Base-by-base conservation (phyloP, 148 eudicot genomes). In the Persicaria maculosa region DNA sequence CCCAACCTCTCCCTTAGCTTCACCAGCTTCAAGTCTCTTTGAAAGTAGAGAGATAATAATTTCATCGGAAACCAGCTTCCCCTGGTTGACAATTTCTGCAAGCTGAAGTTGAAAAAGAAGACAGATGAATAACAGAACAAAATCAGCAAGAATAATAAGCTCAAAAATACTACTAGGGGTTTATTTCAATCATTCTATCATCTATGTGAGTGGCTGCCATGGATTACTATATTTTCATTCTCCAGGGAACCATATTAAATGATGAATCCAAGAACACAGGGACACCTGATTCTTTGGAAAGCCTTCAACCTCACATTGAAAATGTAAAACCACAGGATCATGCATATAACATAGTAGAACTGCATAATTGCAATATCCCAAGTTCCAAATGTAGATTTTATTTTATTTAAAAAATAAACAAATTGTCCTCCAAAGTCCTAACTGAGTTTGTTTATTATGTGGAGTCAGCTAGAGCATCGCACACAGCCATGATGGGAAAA, bases 31-130 rank as follows among this genome's bases (percentile, higher is more conserved):
- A 68, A 95, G 97, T 82, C 99, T 92, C 80, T 95, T 92, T 11
- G 97, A 95, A 69, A 95, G 84, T 76, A 95, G 81, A 74, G 77
- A 81, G 45, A 95, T 86, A 31, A 95, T 90, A 44, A 95, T 89
- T 80, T 95, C 99, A 86, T 95, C 99, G 14, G 97, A 95, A 31
- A 95, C 99, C 78, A 95, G 74, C 72, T 95, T 88, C 65, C 99
- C 99, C 74, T 90, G 93, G 87, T 95, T 95, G 76, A 95, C 99
- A 73, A 90, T 90, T 65, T 92, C 97, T 10, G 87, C 86, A 77
- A 95, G 97, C 99, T 95, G 86, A 70, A 69, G 48, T 11, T 31
- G 68, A 59, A 73, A 36, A 75, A 65, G 10, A 19, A 71, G 36
- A 65, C 0, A 9, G 47, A 40, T 17, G 64, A 78, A 80, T 9